Percentiles rank a stretch among this genome's conserved stretches.
Conservation (phyloP, 345 rosid genomes). For the Erodium maritimum region DNA sequence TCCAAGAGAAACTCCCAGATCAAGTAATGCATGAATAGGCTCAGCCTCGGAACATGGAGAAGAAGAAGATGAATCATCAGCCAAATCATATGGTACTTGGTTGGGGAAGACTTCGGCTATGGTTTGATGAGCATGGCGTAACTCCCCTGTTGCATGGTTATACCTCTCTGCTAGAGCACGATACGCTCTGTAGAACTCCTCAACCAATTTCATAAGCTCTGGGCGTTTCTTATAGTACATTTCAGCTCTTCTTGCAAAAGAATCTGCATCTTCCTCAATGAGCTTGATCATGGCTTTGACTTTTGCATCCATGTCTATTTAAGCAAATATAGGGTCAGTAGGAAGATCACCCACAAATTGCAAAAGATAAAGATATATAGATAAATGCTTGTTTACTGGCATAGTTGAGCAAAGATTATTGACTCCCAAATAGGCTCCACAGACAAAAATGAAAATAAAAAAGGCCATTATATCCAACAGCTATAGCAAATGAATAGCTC, state of each 20-base stretch:
- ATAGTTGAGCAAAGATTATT: neutral
- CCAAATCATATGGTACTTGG: slow-evolving; percentile 16
- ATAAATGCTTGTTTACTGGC: neutral
- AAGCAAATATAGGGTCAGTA: neutral
- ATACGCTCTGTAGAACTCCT: slow-evolving; percentile 32
- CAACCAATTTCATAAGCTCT: slow-evolving; percentile 31
- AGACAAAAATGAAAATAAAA: neutral
- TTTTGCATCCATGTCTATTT: slow-evolving; percentile 26
- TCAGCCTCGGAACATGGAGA: slow-evolving; percentile 10
- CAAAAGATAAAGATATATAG: neutral
- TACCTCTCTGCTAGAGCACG: slow-evolving; percentile 33
- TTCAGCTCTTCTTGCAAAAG: slow-evolving; percentile 32
- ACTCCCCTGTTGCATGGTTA: slow-evolving; percentile 25
- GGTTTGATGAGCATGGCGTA: slow-evolving; percentile 22
- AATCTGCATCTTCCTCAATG: slow-evolving; percentile 33
- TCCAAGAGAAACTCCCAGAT: too few relatives aligned
- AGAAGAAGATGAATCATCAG: slow-evolving; percentile 16
- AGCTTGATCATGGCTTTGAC: slow-evolving; percentile 30
- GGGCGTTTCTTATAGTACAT: slow-evolving; percentile 33
- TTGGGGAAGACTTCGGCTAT: slow-evolving; percentile 28
- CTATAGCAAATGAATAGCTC: neutral
- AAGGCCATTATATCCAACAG: neutral
- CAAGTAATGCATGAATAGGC: neutral
- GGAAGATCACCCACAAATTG: neutral
- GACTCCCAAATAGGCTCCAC: neutral